phyloP scores from a whole-genome alignment of 441 rosid species.

The Metrosideros polymorpha region DNA sequence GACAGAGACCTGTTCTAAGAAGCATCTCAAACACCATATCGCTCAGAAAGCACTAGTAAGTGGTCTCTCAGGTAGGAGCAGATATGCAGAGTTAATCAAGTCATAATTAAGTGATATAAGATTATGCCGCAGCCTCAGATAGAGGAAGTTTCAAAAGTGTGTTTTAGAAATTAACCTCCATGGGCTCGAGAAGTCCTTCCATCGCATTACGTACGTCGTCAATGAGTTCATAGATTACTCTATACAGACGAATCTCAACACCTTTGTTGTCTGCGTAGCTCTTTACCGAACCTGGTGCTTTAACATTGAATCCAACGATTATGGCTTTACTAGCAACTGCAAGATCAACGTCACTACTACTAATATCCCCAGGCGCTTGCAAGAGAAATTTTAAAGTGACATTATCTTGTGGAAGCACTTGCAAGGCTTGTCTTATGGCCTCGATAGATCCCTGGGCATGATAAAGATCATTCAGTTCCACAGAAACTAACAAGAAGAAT shows the following conservation, averaged over 20 bases:
- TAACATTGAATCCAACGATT: constrained; percentile 83
- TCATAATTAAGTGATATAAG: background rate
- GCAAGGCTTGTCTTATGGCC: constrained; percentile 90
- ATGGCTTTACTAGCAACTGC: constrained; percentile 84
- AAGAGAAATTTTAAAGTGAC: constrained; percentile 83
- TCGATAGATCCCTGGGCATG: constrained; percentile 83
- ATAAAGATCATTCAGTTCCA: constrained; percentile 11
- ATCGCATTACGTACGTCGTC: constrained; percentile 89
- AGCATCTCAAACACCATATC: background rate
- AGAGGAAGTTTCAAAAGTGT: background rate
- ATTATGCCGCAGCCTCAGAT: background rate
- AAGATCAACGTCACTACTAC: constrained; percentile 85
- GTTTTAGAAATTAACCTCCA: constrained; percentile 46
- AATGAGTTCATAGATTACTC: constrained; percentile 87
- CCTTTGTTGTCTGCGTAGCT: constrained; percentile 79
- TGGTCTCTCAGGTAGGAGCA: background rate
- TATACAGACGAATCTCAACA: constrained; percentile 89
- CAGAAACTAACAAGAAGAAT: background rate
- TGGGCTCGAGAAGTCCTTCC: constrained; percentile 94
- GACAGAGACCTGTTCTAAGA: background rate
- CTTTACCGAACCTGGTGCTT: constrained; percentile 71
- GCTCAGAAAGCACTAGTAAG: background rate
- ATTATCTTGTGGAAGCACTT: constrained; percentile 82
- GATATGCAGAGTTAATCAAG: background rate
- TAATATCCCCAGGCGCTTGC: constrained; percentile 89